Evolutionary conservation across 2,329 filamentous ascomycete species (phyloP), one percentile per base, ranked within the genome.

Genomic region (Diaporthe batatas): DNA sequence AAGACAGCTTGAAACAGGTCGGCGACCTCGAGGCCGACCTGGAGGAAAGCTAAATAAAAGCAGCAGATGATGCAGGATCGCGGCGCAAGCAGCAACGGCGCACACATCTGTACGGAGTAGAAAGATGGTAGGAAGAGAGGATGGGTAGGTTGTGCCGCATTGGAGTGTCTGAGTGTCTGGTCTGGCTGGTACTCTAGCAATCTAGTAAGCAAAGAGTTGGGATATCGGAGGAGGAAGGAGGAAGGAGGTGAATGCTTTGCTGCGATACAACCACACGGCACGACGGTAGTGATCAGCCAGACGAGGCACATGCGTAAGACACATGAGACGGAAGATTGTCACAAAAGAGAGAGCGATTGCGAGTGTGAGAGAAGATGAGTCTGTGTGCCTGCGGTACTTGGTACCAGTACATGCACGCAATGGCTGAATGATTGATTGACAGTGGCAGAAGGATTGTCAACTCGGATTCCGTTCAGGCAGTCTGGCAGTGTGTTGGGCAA

Each of bases 1-100:
- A 54, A 53, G 57, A 32, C 42, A 25, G 23, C 12, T 29, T 70
- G 55, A 62, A 57, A 62, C 68, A 53, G 68, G 68, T 59, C 68
- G 55, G 55, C 55, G 68, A 70, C 55, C 68, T 62, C 44, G 44
- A 53, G 34, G 32, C 49, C 55, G 68, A 62, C 68, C 55, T 59
- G 44, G 68, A 59, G 68, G 62, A 67, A 70, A 51, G 42, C 53
- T 69, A 69, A 47, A 57, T 57, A 62, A 54, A 70, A 70, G 55
- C 42, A 70, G 68, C 68, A 16, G 51, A 32, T 42, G 68, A 51
- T 39, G 47, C 54, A 53, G 68, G 44, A 59, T 53, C 34, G 21
- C 47, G 67, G 54, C 39, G 23, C 42, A 14, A 34, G 47, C 62
- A 53, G 62, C 32, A 53, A 32, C 39, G 47, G 39, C 32, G 54